Base-by-base conservation (phyloP, 768 basidiomycete species). In the Tulasnella sp. region DNA sequence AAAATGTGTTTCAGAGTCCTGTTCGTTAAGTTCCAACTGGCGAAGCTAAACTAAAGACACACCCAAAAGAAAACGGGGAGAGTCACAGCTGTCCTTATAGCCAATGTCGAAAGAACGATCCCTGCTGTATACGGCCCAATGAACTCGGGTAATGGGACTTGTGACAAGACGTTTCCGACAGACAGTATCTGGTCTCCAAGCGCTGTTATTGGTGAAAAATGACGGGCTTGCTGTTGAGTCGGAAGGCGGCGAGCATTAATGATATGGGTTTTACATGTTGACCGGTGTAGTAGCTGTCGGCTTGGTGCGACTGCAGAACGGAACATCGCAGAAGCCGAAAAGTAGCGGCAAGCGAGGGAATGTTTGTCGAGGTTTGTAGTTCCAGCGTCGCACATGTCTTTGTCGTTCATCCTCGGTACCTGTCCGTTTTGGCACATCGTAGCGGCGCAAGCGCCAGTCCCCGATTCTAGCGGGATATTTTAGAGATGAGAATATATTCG, bases 51-150 rank as follows among this genome's bases (percentile, higher is more conserved):
- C 42, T n/a, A 25, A 22, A 73, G 11, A 58, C 74, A 34, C 49
- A 76, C 75, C 75, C 75, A 76, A 17, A 76, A 39, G 68, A 42
- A 67, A 8, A 68, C 38, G 29, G 75, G 75, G 2, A 76, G 15
- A 0, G 75, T 76, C 3, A 76, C 75, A 31, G 68, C 75, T 14
- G 75, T 76, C 38, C 75, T 58, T 14, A 76, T 64, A 12, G 40
- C 67, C 6, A 76, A 9, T 12, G 75, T 76, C 6, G 75, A 42
- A 36, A 76, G 22, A 14, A 76, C 36, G 36, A 76, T 76, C 37
- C 75, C 67, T 8, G 67, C 34, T 29, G 75, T 67, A 68, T 68
- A 76, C 39, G 75, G 75, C 3, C 75, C 75, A 37, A 76, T 25
- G 29, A 68, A 67, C 25, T 70, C 75, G 15, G 75, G 64, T 25